Conservation (phyloP, 805 yeast genomes). For the Saccharomycopsis lassenensis region DNA sequence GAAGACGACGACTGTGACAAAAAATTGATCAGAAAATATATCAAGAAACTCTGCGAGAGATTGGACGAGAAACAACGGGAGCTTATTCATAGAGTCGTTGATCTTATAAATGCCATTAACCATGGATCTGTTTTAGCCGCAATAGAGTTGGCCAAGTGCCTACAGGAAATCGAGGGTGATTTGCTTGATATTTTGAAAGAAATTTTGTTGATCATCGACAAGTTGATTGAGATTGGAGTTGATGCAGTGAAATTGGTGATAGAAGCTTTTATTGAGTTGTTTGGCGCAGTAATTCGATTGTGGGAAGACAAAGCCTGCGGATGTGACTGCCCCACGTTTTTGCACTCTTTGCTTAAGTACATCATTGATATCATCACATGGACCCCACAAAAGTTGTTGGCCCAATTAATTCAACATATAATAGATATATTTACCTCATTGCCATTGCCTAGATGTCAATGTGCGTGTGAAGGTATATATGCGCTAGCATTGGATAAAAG, state of each 20-base stretch:
- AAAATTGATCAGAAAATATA: conserved; percentile 4
- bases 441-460: conserved; percentile 17
- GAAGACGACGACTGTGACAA: conserved; percentile 8
- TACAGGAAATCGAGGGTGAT: conserved; percentile 6
- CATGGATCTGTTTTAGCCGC: conserved; percentile 7
- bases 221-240: conserved; percentile 8
- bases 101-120: too few relatives aligned
- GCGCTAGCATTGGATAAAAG: conserved; percentile 2
- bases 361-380: conserved; percentile 12
- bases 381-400: conserved; percentile 10
- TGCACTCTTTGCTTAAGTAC: conserved; percentile 9
- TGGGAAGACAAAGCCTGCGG: conserved; percentile 14
- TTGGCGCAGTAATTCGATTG: conserved; percentile 3
- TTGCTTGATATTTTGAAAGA: conserved; percentile 13
- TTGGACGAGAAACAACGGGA: conserved; percentile 8
- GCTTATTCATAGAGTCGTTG: not conserved
- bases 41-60: conserved; percentile 7
- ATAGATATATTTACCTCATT: conserved; percentile 5
- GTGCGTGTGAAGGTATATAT: conserved; percentile 14
- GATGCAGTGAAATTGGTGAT: conserved; percentile 10
- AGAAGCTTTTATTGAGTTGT: conserved; percentile 9
- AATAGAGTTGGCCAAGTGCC: conserved; percentile 5
- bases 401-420: conserved; percentile 10
- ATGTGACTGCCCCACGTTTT: conserved; percentile 12
- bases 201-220: conserved; percentile 11